These are phyloP conservation scores for Phytophthora foliorum DNA, from an alignment of 352 stramenopile species.

Conservation along the genomic window DNA sequence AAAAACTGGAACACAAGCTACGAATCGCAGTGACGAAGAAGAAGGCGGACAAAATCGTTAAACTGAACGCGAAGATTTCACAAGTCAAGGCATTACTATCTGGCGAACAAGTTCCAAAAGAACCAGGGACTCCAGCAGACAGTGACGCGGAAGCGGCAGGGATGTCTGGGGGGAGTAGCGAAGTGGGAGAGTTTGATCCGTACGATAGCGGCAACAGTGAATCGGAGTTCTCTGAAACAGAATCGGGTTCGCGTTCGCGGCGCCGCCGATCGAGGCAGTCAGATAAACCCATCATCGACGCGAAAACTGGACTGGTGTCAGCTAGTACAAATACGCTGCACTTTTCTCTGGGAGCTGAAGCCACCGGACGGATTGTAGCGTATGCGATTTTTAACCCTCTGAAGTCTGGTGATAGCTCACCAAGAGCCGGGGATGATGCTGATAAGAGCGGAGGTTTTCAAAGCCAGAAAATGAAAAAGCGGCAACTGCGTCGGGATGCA, in stretches of 20 bases:
- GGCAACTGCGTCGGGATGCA: conserved; percentile 75
- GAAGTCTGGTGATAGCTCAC: conserved; percentile 36
- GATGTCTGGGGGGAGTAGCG: conserved; percentile 38
- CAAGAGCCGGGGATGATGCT: conserved; percentile 22
- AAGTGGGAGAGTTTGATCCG: conserved; percentile 47
- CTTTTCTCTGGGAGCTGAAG: conserved; percentile 87
- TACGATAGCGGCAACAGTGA: conserved; percentile 90
- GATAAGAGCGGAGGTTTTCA: conserved; percentile 37
- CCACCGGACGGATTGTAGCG: conserved; percentile 82
- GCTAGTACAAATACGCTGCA: conserved; percentile 73
- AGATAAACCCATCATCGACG: conserved; percentile 35
- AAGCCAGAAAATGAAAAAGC: conserved; percentile 79
- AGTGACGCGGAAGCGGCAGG: conserved; percentile 48
- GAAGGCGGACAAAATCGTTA: conserved; percentile 90
- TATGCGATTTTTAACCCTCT: conserved; percentile 79
- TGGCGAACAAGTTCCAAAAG: conserved; percentile 75
- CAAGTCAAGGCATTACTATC: conserved; percentile 82
- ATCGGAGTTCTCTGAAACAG: conserved; percentile 84
- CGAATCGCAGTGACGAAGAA: conserved; percentile 92
- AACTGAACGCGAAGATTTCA: conserved; percentile 86
- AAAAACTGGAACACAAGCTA: conserved; percentile 92
- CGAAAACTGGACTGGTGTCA: conserved; percentile 41
- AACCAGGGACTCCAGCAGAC: conserved; percentile 42
- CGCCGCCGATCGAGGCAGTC: conserved; percentile 40
- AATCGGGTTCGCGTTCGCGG: conserved; percentile 45